phyloP scores from a whole-genome alignment of 192 early-diverging fungal genomes.

The Backusella psychrophila region DNA sequence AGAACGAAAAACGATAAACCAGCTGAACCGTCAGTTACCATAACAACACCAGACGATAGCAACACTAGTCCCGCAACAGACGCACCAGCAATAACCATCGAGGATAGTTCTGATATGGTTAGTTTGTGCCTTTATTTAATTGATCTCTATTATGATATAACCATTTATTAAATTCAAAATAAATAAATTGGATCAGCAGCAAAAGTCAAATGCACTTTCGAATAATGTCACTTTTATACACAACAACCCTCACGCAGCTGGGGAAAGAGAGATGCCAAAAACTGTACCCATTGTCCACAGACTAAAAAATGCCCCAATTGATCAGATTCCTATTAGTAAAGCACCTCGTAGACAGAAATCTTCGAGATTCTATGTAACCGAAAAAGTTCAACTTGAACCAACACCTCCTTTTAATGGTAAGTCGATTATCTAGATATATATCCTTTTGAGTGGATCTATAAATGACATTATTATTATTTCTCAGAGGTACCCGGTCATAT shows the following conservation, averaged over 20 bases:
- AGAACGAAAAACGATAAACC: constrained; percentile 23
- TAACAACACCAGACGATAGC: not conserved
- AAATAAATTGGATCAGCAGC: not conserved
- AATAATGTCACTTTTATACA: constrained; percentile 22
- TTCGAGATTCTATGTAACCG: constrained; percentile 83
- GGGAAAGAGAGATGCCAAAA: constrained; percentile 21
- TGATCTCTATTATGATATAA: not conserved
- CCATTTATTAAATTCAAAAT: not conserved
- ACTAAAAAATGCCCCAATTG: constrained; percentile 56
- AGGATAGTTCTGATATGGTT: constrained; percentile 12
- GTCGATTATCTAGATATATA: not conserved
- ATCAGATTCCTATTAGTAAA: constrained; percentile 78
- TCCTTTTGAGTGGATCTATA: too few species aligned
- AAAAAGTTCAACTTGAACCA: constrained; percentile 77
- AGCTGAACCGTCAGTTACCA: constrained; percentile 2
- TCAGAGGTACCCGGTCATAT: constrained; percentile 66
- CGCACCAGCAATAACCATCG: not conserved
- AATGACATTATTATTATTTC: not conserved
- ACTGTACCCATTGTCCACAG: constrained; percentile 38
- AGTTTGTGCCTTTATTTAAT: not conserved
- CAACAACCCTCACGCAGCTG: constrained; percentile 4
- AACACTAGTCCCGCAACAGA: not conserved
- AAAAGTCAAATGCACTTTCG: constrained; percentile 1
- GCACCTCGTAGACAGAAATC: constrained; percentile 78
- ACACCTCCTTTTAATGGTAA: constrained; percentile 73